Evolutionary conservation across 768 basidiomycete species (phyloP).

Genomic region (Russula sp.): DNA sequence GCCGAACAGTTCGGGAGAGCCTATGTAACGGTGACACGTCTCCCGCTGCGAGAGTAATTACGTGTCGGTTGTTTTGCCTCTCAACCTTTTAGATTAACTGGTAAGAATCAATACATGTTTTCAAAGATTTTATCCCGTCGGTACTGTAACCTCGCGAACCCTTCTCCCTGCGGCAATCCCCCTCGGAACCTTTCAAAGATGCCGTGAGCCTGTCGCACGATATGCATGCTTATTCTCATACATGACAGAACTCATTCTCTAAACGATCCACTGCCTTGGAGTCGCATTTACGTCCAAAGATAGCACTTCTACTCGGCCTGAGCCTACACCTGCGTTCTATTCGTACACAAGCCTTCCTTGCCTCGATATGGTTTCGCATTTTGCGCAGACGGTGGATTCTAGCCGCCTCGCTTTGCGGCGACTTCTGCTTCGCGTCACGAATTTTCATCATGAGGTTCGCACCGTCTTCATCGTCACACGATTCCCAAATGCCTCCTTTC

Average conservation of each 20-base stretch:
- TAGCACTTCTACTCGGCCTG: conserved; percentile 1
- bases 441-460: conserved; percentile 7
- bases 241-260: conserved; percentile 17
- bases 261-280: conserved; percentile 19
- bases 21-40: conserved; percentile 15
- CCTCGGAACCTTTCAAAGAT: conserved; percentile 10
- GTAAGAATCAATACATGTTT: neutral
- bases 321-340: neutral
- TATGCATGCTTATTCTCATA: conserved; percentile 10
- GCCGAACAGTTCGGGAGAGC: conserved; percentile 16
- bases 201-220: conserved; percentile 11
- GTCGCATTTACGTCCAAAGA: conserved; percentile 18
- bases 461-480: neutral
- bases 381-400: neutral
- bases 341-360: conserved; percentile 2
- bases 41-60: conserved; percentile 1
- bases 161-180: neutral
- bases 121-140: neutral
- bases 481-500: neutral
- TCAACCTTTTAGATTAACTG: conserved; percentile 15
- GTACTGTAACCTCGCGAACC: conserved; percentile 1
- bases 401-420: conserved; percentile 1
- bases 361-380: conserved; percentile 13
- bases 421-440: conserved; percentile 9
- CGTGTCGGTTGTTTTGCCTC: conserved; percentile 10